These are phyloP conservation scores for Kondoa malvinella DNA, from an alignment of 768 basidiomycete species.

Conservation along the genomic window DNA sequence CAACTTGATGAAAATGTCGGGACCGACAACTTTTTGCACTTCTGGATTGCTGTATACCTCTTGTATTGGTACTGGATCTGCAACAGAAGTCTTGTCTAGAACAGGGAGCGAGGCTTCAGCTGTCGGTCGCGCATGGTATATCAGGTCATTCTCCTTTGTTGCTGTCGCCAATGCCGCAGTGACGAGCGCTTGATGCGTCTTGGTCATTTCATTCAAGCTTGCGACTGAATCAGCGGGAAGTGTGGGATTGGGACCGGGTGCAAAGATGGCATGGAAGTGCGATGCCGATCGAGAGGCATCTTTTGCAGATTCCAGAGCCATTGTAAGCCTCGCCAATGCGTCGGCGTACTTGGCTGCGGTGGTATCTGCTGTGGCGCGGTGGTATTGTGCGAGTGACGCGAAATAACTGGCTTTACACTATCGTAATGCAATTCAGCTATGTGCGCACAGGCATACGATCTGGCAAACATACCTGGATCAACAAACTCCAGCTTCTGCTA, in stretches of 20 bases:
- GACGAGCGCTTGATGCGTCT: slow-evolving; percentile 60
- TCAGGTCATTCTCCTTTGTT: slow-evolving; percentile 81
- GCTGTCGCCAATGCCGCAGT: slow-evolving; percentile 59
- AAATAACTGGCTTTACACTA: slow-evolving; percentile 88
- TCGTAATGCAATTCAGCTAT: not conserved
- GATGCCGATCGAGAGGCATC: slow-evolving; percentile 57
- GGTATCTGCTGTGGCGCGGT: slow-evolving; percentile 62
- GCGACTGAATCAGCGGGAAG: slow-evolving; percentile 71
- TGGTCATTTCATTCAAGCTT: slow-evolving; percentile 63
- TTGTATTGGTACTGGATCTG: slow-evolving; percentile 75
- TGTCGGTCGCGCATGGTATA: slow-evolving; percentile 82
- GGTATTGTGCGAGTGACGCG: slow-evolving; percentile 65
- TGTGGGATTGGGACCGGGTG: slow-evolving; percentile 44
- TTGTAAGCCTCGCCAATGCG: slow-evolving; percentile 56
- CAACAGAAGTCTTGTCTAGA: slow-evolving; percentile 63
- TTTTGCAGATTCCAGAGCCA: slow-evolving; percentile 63
- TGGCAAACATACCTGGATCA: slow-evolving; percentile 48
- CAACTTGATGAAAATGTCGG: slow-evolving; percentile 69
- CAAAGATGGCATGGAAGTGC: slow-evolving; percentile 56
- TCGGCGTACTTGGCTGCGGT: slow-evolving; percentile 68
- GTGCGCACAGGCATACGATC: not conserved
- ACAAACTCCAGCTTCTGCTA: slow-evolving; percentile 78
- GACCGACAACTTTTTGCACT: slow-evolving; percentile 84
- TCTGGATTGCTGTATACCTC: slow-evolving; percentile 80
- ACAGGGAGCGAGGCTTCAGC: slow-evolving; percentile 55